Evolutionary conservation across 2,329 filamentous ascomycete species (phyloP).

Genomic region (Paracamarosporium sp.): DNA sequence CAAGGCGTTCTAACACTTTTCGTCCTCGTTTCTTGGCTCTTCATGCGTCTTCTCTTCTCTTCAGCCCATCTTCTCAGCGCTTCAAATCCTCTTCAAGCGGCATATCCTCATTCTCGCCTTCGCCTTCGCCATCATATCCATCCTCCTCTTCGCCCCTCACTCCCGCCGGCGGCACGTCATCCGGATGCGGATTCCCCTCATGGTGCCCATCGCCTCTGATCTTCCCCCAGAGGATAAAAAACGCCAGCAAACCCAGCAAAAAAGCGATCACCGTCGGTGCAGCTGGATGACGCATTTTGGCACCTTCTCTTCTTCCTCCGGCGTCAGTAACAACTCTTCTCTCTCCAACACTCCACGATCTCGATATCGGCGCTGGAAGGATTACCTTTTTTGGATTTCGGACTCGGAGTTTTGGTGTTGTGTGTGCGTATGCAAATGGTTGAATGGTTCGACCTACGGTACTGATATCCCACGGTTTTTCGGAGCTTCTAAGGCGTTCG

Average conservation of each 20-base stretch:
- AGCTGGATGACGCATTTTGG: constrained; percentile 44
- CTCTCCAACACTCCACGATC: no score
- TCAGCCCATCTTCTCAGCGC: no score
- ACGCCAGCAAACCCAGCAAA: constrained; percentile 36
- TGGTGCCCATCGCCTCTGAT: constrained; percentile 37
- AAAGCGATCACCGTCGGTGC: constrained; percentile 41
- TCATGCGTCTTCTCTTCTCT: neutral
- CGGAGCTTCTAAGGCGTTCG: no score
- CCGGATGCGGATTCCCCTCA: constrained; percentile 45
- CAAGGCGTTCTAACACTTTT: neutral
- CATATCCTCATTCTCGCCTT: neutral
- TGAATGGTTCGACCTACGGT: no score
- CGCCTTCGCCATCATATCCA: constrained; percentile 9
- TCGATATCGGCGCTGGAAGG: no score
- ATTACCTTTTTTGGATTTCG: no score
- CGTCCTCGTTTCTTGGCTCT: neutral
- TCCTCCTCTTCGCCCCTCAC: neutral
- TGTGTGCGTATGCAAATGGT: no score
- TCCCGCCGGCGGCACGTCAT: constrained; percentile 28
- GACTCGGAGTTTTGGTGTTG: no score
- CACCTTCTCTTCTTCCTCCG: neutral
- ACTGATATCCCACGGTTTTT: no score
- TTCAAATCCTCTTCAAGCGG: no score
- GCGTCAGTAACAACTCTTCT: no score
- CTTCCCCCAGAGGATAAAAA: constrained; percentile 35